A percentile compares a stretch with the other conserved stretches of the same genome.
Evolutionary conservation across 805 yeast genomes (phyloP).

Genomic region (Candida maltosa): DNA sequence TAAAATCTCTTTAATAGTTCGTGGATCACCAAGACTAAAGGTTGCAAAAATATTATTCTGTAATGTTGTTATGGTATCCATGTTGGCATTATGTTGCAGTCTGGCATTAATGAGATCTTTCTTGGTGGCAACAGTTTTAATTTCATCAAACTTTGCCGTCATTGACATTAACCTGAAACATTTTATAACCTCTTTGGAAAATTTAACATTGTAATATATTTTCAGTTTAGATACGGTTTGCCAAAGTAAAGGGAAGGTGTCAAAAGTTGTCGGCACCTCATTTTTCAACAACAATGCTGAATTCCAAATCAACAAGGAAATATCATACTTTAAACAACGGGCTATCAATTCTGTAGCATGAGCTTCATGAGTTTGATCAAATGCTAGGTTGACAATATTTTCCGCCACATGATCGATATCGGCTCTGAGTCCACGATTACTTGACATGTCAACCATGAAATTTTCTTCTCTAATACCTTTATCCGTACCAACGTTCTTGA

Average conservation of each 20-base stretch:
- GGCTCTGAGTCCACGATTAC: slow-evolving; percentile 46
- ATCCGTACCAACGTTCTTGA: not conserved
- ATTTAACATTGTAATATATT: slow-evolving; percentile 2
- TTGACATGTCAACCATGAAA: slow-evolving; percentile 34
- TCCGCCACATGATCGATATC: slow-evolving; percentile 44
- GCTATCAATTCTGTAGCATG: slow-evolving; percentile 34
- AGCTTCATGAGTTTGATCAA: slow-evolving; percentile 8
- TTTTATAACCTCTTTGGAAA: slow-evolving; percentile 15
- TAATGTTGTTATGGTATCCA: slow-evolving; percentile 15
- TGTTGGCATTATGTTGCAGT: slow-evolving; percentile 29
- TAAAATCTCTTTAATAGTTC: slow-evolving; percentile 19
- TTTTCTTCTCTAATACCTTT: slow-evolving; percentile 14
- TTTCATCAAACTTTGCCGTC: not conserved
- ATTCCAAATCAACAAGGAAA: slow-evolving; percentile 32
- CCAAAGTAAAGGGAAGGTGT: slow-evolving; percentile 33
- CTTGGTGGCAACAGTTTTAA: slow-evolving; percentile 23
- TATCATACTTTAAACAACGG: slow-evolving; percentile 44
- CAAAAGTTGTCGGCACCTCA: slow-evolving; percentile 25
- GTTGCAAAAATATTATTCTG: slow-evolving; percentile 26
- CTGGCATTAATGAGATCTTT: slow-evolving; percentile 19
- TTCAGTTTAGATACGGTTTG: slow-evolving; percentile 9
- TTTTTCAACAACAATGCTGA: slow-evolving; percentile 15
- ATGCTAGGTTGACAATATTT: slow-evolving; percentile 20
- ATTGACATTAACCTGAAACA: slow-evolving; percentile 9
- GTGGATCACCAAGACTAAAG: slow-evolving; percentile 28